Percentiles rank a stretch among this genome's conserved stretches.
Conservation (phyloP, 2,329 filamentous ascomycete genomes). For the Nemania diffusa region DNA sequence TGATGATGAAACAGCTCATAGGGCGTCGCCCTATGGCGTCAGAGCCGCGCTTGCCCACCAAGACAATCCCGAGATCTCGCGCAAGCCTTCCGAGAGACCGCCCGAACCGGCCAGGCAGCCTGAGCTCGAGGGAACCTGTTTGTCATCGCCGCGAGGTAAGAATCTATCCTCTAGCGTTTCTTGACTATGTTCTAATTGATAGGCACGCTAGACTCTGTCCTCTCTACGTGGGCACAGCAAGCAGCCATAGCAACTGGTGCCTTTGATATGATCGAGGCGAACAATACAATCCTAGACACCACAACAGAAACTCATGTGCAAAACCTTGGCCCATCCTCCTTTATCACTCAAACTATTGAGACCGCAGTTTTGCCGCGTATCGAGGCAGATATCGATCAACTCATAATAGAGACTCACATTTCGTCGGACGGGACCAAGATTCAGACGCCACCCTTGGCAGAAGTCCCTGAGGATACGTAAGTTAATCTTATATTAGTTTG, state of each 20-base stretch:
- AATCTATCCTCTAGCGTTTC: background rate
- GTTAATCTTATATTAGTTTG: constrained; percentile 18
- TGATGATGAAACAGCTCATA: constrained; percentile 32
- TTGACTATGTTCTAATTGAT: constrained; percentile 1
- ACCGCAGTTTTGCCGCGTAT: constrained; percentile 51
- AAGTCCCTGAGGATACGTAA: constrained; percentile 48
- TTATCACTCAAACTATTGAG: constrained; percentile 55
- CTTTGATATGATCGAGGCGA: constrained; percentile 48
- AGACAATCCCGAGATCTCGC: constrained; percentile 37
- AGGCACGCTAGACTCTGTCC: constrained; percentile 53
- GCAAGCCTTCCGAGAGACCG: constrained; percentile 37
- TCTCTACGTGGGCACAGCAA: constrained; percentile 57
- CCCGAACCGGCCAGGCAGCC: constrained; percentile 37
- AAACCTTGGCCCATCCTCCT: constrained; percentile 55
- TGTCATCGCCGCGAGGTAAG: constrained; percentile 52
- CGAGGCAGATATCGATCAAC: constrained; percentile 50
- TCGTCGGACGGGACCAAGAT: constrained; percentile 46
- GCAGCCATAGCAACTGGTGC: constrained; percentile 49
- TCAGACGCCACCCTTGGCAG: constrained; percentile 46
- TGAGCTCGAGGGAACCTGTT: constrained; percentile 37
- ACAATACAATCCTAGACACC: constrained; percentile 46
- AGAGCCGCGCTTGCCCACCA: constrained; percentile 41
- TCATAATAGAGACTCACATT: constrained; percentile 53
- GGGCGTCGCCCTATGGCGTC: constrained; percentile 43
- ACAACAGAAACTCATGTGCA: constrained; percentile 52